Percentiles rank a stretch among this genome's conserved stretches.
Conservation (phyloP, 2,329 filamentous ascomycete species). For the Colletotrichum lentis region DNA sequence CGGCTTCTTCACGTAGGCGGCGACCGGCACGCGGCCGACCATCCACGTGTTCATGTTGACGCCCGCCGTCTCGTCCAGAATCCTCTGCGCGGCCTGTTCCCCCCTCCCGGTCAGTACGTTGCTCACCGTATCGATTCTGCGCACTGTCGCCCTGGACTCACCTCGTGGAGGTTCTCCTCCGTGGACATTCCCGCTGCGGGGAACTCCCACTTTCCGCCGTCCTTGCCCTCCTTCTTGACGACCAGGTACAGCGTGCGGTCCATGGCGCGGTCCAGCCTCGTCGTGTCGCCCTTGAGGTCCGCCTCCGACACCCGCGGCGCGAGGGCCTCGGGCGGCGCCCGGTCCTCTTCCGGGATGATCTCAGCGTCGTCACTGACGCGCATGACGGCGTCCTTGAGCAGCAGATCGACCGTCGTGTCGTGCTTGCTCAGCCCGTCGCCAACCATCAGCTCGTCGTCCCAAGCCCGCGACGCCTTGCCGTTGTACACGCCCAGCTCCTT, state of each 20-base stretch:
- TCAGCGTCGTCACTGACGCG: constrained; percentile 68
- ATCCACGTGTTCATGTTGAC: constrained; percentile 99
- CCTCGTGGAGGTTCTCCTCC: constrained; percentile 82
- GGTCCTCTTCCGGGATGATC: constrained; percentile 64
- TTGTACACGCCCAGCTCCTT: constrained; percentile 88
- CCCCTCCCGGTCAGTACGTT: neutral
- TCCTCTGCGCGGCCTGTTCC: constrained; percentile 78
- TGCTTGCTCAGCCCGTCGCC: constrained; percentile 74
- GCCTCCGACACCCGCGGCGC: constrained; percentile 77
- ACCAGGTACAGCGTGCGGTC: constrained; percentile 87
- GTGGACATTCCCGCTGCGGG: constrained; percentile 74
- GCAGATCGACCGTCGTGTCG: constrained; percentile 69
- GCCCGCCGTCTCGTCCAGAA: constrained; percentile 79
- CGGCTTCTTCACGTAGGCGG: constrained; percentile 73
- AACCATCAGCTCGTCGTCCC: constrained; percentile 90
- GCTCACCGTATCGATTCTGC: too few species aligned
- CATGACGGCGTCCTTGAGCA: constrained; percentile 79
- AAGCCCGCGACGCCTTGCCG: constrained; percentile 72
- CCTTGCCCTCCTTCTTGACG: constrained; percentile 65
- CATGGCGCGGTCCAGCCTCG: constrained; percentile 80
- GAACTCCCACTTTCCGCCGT: constrained; percentile 80
- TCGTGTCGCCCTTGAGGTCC: constrained; percentile 76
- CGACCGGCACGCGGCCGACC: constrained; percentile 88
- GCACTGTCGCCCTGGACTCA: constrained; percentile 55
- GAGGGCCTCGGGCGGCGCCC: constrained; percentile 75